Evolutionary conservation across 1,139 yeast genomes (phyloP).

Genomic region (Taphrina betulina): DNA sequence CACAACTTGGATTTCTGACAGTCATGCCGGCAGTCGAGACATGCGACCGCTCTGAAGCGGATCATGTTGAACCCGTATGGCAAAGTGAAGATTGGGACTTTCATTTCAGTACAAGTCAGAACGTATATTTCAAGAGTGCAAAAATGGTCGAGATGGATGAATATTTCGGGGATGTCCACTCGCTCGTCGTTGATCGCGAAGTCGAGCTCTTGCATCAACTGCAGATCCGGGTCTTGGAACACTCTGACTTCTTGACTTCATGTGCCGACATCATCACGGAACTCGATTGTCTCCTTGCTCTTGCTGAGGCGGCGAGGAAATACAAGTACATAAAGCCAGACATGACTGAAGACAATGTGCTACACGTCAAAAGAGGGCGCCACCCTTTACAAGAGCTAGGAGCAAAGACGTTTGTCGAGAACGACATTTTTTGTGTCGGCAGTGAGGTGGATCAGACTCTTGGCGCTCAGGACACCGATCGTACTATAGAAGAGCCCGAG

Average conservation of each 20-base stretch:
- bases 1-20: conserved; percentile 51
- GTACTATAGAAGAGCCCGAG: conserved; percentile 43
- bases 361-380: conserved; percentile 42
- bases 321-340: conserved; percentile 47
- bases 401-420: conserved; percentile 47
- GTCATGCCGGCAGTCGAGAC: conserved; percentile 32
- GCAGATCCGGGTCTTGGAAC: conserved; percentile 43
- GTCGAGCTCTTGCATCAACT: conserved; percentile 48
- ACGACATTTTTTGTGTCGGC: conserved; percentile 44
- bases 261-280: conserved; percentile 43
- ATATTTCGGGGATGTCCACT: conserved; percentile 49
- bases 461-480: neutral
- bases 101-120: conserved; percentile 47
- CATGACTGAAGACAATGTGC: conserved; percentile 42
- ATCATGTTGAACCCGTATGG: conserved; percentile 34
- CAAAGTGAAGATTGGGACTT: conserved; percentile 44
- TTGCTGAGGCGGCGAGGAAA: conserved; percentile 46
- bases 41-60: conserved; percentile 39
- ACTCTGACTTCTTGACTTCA: conserved; percentile 37
- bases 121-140: conserved; percentile 46
- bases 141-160: conserved; percentile 45
- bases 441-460: conserved; percentile 37
- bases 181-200: conserved; percentile 46
- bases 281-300: conserved; percentile 47
- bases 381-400: conserved; percentile 50